phyloP scores from a whole-genome alignment of 257 asterid genomes.

The Ilex asprella region DNA sequence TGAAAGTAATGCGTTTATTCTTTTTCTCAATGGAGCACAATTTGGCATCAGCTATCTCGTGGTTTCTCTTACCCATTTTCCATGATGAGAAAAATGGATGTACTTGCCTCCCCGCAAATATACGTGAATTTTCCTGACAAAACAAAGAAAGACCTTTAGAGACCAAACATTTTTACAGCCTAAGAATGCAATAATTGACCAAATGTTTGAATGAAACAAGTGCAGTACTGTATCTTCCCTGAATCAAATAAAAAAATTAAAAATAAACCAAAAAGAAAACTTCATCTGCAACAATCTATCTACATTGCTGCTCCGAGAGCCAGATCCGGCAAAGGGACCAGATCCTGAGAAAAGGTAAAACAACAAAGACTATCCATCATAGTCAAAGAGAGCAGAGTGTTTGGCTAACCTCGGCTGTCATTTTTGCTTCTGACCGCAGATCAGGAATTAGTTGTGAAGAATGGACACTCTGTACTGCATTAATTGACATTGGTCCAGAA shows the following conservation, averaged over 20 bases:
- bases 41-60: slow-evolving; percentile 38
- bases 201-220: neutral
- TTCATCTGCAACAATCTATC: neutral
- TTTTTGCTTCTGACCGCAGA: slow-evolving; percentile 75
- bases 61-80: slow-evolving; percentile 57
- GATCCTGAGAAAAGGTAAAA: neutral
- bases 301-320: neutral
- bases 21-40: slow-evolving; percentile 36
- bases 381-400: neutral
- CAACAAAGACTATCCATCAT: neutral
- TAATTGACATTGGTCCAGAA: slow-evolving; percentile 36
- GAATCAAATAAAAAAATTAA: too few relatives aligned
- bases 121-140: slow-evolving; percentile 72
- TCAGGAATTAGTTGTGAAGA: slow-evolving; percentile 44
- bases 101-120: slow-evolving; percentile 76
- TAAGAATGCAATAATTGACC: slow-evolving; percentile 4
- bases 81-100: slow-evolving; percentile 82
- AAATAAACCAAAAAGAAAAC: too few relatives aligned
- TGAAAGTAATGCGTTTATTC: slow-evolving; percentile 43
- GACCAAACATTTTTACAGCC: slow-evolving; percentile 3
- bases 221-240: neutral
- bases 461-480: slow-evolving; percentile 44
- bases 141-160: slow-evolving; percentile 11
- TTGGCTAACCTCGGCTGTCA: slow-evolving; percentile 65
- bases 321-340: neutral